A percentile compares a stretch with the other conserved stretches of the same genome.
phyloP scores from a whole-genome alignment of 2,329 filamentous ascomycete genomes.

The Colletotrichum gigasporum region DNA sequence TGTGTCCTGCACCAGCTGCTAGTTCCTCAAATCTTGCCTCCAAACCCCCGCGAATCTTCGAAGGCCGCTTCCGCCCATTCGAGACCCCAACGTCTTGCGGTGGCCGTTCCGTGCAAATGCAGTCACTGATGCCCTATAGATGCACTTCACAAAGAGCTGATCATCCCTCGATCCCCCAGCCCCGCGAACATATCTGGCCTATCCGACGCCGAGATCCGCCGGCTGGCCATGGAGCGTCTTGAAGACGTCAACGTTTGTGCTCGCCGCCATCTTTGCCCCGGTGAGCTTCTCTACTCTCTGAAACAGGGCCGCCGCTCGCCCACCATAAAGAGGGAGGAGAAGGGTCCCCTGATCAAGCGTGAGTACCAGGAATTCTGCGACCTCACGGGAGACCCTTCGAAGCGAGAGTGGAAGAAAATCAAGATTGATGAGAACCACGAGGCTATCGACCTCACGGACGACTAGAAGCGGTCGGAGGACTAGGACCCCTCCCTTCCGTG shows the following conservation, averaged over 20 bases:
- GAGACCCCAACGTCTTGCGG: too few relatives aligned
- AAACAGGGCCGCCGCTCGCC: slow-evolving; percentile 2
- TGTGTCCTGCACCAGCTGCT: too few relatives aligned
- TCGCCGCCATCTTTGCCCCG: neutral
- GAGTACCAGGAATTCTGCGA: slow-evolving; percentile 27
- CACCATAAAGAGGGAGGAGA: slow-evolving; percentile 20
- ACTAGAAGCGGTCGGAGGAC: slow-evolving; percentile 10
- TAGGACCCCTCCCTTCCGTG: too few relatives aligned
- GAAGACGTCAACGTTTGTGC: slow-evolving; percentile 18
- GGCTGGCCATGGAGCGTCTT: slow-evolving; percentile 27
- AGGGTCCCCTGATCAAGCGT: slow-evolving; percentile 16
- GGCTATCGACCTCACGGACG: slow-evolving; percentile 33
- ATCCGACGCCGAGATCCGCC: slow-evolving; percentile 26
- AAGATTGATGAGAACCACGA: slow-evolving; percentile 20
- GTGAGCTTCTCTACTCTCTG: neutral
- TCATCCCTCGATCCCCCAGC: slow-evolving; percentile 32
- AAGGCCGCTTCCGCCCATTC: too few relatives aligned
- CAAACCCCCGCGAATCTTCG: too few relatives aligned
- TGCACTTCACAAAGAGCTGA: slow-evolving; percentile 33
- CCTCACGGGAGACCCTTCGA: slow-evolving; percentile 18
- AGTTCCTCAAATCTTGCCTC: too few relatives aligned
- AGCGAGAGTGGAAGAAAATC: slow-evolving; percentile 31
- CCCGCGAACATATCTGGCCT: slow-evolving; percentile 26
- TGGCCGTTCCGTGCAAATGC: neutral
- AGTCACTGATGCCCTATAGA: slow-evolving; percentile 26